Evolutionary conservation across 1,284 basidiomycete genomes (phyloP).

Genomic region (Naganishia sp.): DNA sequence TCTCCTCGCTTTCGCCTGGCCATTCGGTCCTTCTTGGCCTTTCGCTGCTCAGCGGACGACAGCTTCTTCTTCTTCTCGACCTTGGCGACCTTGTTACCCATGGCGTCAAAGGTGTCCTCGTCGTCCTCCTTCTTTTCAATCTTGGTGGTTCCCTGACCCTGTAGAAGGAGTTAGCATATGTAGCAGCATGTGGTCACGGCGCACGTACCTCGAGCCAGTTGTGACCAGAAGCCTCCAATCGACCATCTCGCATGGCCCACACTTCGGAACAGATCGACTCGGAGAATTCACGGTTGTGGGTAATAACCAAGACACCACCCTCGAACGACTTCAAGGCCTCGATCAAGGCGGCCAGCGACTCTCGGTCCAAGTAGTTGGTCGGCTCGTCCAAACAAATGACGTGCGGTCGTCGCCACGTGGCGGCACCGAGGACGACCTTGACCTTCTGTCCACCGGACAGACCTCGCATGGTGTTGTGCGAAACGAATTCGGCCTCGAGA

Average conservation of each 20-base stretch:
- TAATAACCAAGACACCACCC: slow-evolving; percentile 95
- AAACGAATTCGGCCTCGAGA: slow-evolving; percentile 94
- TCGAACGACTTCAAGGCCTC: slow-evolving; percentile 94
- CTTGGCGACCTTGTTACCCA: slow-evolving; percentile 89
- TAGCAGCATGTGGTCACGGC: background rate
- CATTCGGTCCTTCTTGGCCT: slow-evolving; percentile 93
- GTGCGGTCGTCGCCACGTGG: slow-evolving; percentile 97
- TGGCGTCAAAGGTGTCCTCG: slow-evolving; percentile 88
- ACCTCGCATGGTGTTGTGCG: slow-evolving; percentile 96
- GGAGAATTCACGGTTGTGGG: slow-evolving; percentile 97
- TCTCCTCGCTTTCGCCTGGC: slow-evolving; percentile 64
- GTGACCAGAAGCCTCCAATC: slow-evolving; percentile 90
- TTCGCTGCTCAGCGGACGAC: slow-evolving; percentile 75
- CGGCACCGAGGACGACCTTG: slow-evolving; percentile 97
- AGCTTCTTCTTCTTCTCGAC: slow-evolving; percentile 78
- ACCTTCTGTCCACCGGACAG: slow-evolving; percentile 99
- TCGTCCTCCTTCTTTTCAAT: slow-evolving; percentile 85
- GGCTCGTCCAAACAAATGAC: slow-evolving; percentile 97
- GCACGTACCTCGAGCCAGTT: slow-evolving; percentile 88
- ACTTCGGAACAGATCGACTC: slow-evolving; percentile 75
- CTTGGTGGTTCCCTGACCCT: slow-evolving; percentile 83
- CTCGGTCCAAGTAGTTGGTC: slow-evolving; percentile 91
- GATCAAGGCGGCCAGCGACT: slow-evolving; percentile 94
- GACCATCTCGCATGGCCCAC: slow-evolving; percentile 86
- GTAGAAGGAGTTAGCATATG: slow-evolving; percentile 47